Conservation (phyloP, 495 filamentous ascomycete species). For the Hypoxylon trugodes region DNA sequence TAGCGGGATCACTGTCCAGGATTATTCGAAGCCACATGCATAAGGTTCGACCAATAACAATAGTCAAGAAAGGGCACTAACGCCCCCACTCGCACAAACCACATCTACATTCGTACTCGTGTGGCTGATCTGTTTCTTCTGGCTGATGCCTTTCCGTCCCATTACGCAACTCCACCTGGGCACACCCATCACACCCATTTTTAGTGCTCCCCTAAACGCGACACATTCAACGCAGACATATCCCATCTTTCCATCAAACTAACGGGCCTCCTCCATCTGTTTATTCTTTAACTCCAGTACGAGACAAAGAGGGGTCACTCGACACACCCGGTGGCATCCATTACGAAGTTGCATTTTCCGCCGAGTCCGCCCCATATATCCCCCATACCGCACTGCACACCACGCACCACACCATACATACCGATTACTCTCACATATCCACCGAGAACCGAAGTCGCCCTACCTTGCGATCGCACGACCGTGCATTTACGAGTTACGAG, state of each 20-base stretch:
- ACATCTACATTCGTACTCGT: slow-evolving; percentile 18
- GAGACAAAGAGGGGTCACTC: slow-evolving; percentile 48
- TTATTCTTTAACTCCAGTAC: slow-evolving; percentile 30
- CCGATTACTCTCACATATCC: too few species aligned
- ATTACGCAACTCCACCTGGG: slow-evolving; percentile 9
- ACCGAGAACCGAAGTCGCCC: slow-evolving; percentile 24
- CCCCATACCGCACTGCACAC: too few species aligned
- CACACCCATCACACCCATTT: slow-evolving; percentile 33
- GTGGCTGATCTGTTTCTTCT: slow-evolving; percentile 38
- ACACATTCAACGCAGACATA: slow-evolving; percentile 31
- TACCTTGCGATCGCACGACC: slow-evolving; percentile 16
- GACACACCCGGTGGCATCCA: slow-evolving; percentile 44
- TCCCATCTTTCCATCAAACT: slow-evolving; percentile 29
- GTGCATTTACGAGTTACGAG: slow-evolving; percentile 13
- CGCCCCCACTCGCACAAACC: slow-evolving; percentile 34
- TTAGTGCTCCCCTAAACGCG: slow-evolving; percentile 34
- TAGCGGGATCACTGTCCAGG: slow-evolving; percentile 31
- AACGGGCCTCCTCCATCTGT: slow-evolving; percentile 27
- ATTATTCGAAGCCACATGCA: slow-evolving; percentile 39
- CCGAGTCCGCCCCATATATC: slow-evolving; percentile 44
- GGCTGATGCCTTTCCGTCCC: slow-evolving; percentile 21
- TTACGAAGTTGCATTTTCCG: slow-evolving; percentile 39
- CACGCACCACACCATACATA: slow-evolving; percentile 18
- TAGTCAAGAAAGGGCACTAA: slow-evolving; percentile 16
- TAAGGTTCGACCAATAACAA: slow-evolving; percentile 25